Evolutionary conservation across 2,329 filamentous ascomycete species (phyloP), one percentile per base, ranked within the genome.

Genomic region (Fusarium nygamai): DNA sequence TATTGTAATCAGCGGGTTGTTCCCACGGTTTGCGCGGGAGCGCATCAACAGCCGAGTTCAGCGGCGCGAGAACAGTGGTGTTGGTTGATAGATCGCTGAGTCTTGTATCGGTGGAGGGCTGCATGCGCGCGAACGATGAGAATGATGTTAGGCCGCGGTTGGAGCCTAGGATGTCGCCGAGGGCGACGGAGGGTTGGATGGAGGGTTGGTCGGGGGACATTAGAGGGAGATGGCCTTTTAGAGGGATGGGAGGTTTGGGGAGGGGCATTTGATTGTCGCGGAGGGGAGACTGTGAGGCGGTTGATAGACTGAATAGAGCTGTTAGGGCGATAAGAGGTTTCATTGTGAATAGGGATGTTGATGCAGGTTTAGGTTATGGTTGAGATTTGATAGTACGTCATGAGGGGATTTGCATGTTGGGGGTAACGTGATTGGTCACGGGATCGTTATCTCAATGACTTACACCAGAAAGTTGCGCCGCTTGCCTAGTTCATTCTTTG

Each of bases 11-110:
- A 60, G 88, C 83, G 0, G 93, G 90, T 72, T 95, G 86, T 78
- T 93, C 94, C 94, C 94, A 97, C 0, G 95, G 95, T 82, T 98
- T 98, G 60, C 92, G 88, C 2, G 95, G 93, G 31, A 98, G 85
- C 2, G 83, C 85, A 74, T 93, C 92, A 79, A 99, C 90, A 7
- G 92, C 94, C 24, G 89, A 91, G 86, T 99, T 98, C 61, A 93
- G 85, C 2, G 96, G 96, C 10, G 95, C 96, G 6, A 98, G 90
- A 31, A 98, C 91, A 5, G 95, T 98, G 22, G 93, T 93, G 81
- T 96, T 95, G 66, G 88, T 83, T 2, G 84, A 80, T 2, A 87
- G 82, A 80, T 94, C 89, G 76, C 93, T 89, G 20, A 98, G 89
- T 2, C 93, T 92, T 29, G 85, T 84, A 16, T 90, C 88, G 27